phyloP scores from a whole-genome alignment of 352 stramenopile genomes.

The Globisporangium splendens region DNA sequence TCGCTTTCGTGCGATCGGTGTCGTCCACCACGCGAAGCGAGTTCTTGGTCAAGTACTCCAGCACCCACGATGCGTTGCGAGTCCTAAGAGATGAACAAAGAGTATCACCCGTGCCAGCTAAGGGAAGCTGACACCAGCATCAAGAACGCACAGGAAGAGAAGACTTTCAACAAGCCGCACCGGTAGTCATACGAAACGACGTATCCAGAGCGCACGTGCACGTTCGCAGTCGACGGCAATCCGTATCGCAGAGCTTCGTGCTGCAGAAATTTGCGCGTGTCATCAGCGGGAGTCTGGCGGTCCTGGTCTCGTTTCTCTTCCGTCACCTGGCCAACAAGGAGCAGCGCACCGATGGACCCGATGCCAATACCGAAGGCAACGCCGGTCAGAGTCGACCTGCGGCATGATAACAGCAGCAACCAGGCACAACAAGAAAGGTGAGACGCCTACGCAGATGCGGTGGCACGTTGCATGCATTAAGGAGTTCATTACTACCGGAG shows the following conservation, averaged over 20 bases:
- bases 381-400: conserved; percentile 34
- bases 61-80: conserved; percentile 82
- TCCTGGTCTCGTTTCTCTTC: conserved; percentile 9
- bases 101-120: background rate
- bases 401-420: background rate
- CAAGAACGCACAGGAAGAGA: background rate
- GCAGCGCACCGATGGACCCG: conserved; percentile 38
- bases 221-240: conserved; percentile 57
- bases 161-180: conserved; percentile 17
- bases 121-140: background rate
- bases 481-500: conserved; percentile 5
- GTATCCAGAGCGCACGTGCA: conserved; percentile 75
- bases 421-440: background rate
- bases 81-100: conserved; percentile 27
- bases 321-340: conserved; percentile 31
- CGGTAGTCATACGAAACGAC: conserved; percentile 84
- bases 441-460: background rate
- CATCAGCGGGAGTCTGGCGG: background rate
- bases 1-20: conserved; percentile 75
- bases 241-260: conserved; percentile 78
- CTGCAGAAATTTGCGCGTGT: conserved; percentile 16
- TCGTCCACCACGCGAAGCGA: conserved; percentile 65
- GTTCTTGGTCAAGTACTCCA: conserved; percentile 77
- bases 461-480: too few relatives aligned
- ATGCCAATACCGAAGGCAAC: conserved; percentile 53